These are phyloP conservation scores for Spathaspora gorwiae DNA, from an alignment of 805 yeast species.

Conservation along the genomic window DNA sequence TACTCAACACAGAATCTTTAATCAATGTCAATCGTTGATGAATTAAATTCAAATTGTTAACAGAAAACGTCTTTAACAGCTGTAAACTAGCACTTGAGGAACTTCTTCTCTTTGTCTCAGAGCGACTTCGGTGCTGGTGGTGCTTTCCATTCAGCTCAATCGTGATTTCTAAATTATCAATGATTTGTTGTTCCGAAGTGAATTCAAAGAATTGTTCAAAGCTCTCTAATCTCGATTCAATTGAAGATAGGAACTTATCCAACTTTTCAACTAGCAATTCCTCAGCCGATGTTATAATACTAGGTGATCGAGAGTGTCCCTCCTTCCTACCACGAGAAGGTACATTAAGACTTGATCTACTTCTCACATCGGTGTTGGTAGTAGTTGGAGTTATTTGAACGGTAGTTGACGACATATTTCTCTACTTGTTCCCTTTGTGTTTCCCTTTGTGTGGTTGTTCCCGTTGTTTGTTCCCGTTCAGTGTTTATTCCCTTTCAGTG, in stretches of 20 bases:
- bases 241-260: conserved; percentile 37
- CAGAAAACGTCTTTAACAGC: conserved; percentile 28
- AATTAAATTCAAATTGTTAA: conserved; percentile 26
- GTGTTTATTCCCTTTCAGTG: too few relatives aligned
- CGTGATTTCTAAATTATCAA: neutral
- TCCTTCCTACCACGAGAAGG: too few relatives aligned
- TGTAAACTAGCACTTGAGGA: conserved; percentile 24
- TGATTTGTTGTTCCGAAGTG: conserved; percentile 5
- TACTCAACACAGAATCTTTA: conserved; percentile 32
- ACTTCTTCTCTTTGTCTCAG: conserved; percentile 14
- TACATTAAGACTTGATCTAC: neutral
- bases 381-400: too few relatives aligned
- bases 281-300: conserved; percentile 20
- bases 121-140: neutral
- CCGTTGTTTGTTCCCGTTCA: too few relatives aligned
- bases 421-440: too few relatives aligned
- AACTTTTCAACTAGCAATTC: conserved; percentile 38
- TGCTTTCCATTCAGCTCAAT: neutral
- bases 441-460: too few relatives aligned
- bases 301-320: neutral
- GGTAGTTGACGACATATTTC: too few relatives aligned
- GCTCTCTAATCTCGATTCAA: conserved; percentile 36
- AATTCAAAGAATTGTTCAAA: conserved; percentile 38
- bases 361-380: neutral
- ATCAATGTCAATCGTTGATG: conserved; percentile 32